Conservation (phyloP, 2,329 filamentous ascomycete genomes). For the Epichloe gansuensis region DNA sequence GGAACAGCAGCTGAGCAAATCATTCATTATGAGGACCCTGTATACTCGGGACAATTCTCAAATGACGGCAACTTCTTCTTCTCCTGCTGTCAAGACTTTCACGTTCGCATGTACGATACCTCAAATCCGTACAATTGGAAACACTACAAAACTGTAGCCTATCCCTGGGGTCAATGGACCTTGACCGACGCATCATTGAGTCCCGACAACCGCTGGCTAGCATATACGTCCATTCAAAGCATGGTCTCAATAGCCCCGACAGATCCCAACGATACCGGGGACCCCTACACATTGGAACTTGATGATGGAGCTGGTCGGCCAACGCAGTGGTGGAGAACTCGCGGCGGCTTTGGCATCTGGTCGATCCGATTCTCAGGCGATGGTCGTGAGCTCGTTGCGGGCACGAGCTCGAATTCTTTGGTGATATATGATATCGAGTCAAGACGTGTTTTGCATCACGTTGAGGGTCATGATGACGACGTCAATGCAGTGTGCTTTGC, state of each 20-base stretch:
- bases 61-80: conserved; percentile 98
- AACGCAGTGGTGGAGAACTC: conserved; percentile 12
- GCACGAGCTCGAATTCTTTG: conserved; percentile 66
- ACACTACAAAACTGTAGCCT: conserved; percentile 82
- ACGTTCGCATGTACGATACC: conserved; percentile 94
- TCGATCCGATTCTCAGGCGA: conserved; percentile 88
- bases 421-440: conserved; percentile 90
- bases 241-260: conserved; percentile 79
- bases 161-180: conserved; percentile 86
- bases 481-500: conserved; percentile 97
- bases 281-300: conserved; percentile 71
- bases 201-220: conserved; percentile 83
- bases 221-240: conserved; percentile 80
- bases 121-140: conserved; percentile 92
- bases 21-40: conserved; percentile 73
- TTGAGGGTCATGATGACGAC: conserved; percentile 72
- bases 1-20: conserved; percentile 69
- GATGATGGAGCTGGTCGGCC: conserved; percentile 13
- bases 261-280: conserved; percentile 67
- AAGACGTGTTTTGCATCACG: conserved; percentile 58
- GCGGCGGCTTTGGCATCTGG: conserved; percentile 56
- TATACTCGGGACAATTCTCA: conserved; percentile 93
- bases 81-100: conserved; percentile 82
- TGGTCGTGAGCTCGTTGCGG: conserved; percentile 79
- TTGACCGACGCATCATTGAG: conserved; percentile 87